phyloP scores from a whole-genome alignment of 495 filamentous ascomycete genomes.

The Pyrenula massariospora region DNA sequence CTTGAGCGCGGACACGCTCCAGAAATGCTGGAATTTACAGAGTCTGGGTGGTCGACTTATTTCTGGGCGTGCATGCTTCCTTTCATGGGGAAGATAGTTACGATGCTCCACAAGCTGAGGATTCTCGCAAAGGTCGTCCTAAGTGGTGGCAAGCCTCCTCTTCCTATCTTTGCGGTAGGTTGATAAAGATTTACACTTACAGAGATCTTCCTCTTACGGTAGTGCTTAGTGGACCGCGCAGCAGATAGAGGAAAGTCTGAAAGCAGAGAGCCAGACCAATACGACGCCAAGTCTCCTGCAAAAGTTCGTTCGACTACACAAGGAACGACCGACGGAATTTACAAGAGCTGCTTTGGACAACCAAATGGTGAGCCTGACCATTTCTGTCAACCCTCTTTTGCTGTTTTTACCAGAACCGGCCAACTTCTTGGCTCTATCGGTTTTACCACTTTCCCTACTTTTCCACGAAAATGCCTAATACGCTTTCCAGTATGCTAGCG shows the following conservation, averaged over 20 bases:
- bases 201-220: background rate
- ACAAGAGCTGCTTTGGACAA: background rate
- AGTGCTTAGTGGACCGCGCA: background rate
- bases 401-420: no score
- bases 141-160: background rate
- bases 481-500: background rate
- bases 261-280: background rate
- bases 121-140: background rate
- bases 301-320: background rate
- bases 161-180: background rate
- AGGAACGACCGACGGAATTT: background rate
- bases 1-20: background rate
- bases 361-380: background rate
- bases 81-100: background rate
- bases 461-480: background rate
- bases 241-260: background rate
- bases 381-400: no score
- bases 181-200: no score
- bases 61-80: background rate
- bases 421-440: no score
- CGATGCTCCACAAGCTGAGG: background rate
- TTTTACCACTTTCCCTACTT: no score
- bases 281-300: background rate
- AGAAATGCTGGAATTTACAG: background rate
- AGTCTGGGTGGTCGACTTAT: background rate